A percentile compares a stretch with the other conserved stretches of the same genome.
Conservation (phyloP, 164 flowering plant genomes). For the Aristolochia californica region DNA sequence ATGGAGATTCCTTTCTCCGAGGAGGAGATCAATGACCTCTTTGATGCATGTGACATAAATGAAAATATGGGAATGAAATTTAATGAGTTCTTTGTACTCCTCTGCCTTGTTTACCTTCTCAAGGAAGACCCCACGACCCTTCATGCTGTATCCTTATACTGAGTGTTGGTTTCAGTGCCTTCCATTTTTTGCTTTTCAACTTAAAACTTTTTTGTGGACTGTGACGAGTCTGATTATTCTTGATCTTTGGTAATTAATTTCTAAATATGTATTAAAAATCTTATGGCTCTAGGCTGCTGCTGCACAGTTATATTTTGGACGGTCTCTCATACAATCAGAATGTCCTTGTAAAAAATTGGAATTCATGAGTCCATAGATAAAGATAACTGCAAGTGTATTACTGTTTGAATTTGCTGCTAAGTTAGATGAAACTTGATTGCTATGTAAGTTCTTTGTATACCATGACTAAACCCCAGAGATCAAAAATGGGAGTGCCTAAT, state of each 20-base stretch:
- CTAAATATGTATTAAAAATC: too few species aligned
- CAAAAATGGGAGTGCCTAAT: conserved; percentile 59
- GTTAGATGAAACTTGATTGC: not conserved
- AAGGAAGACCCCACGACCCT: conserved; percentile 50
- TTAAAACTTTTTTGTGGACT: too few species aligned
- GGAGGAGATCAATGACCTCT: conserved; percentile 76
- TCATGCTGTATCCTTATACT: conserved; percentile 46
- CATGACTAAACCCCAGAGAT: conserved; percentile 50
- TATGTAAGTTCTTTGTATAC: conserved; percentile 10
- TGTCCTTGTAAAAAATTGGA: too few species aligned
- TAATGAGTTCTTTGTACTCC: conserved; percentile 89
- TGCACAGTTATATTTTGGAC: too few species aligned
- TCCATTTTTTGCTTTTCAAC: not conserved
- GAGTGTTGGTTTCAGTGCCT: not conserved
- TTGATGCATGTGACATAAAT: conserved; percentile 75
- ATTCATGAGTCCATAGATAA: too few species aligned
- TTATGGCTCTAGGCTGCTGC: too few species aligned
- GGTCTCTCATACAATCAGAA: too few species aligned
- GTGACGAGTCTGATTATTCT: too few species aligned
- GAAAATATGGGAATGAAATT: conserved; percentile 72
- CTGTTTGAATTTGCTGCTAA: too few species aligned
- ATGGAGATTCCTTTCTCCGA: conserved; percentile 59
- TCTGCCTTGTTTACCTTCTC: conserved; percentile 89
- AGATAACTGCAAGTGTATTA: too few species aligned
- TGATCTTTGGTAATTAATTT: too few species aligned